Evolutionary conservation across 495 filamentous ascomycete species (phyloP).

Genomic region (Friedmanniomyces endolithicus): DNA sequence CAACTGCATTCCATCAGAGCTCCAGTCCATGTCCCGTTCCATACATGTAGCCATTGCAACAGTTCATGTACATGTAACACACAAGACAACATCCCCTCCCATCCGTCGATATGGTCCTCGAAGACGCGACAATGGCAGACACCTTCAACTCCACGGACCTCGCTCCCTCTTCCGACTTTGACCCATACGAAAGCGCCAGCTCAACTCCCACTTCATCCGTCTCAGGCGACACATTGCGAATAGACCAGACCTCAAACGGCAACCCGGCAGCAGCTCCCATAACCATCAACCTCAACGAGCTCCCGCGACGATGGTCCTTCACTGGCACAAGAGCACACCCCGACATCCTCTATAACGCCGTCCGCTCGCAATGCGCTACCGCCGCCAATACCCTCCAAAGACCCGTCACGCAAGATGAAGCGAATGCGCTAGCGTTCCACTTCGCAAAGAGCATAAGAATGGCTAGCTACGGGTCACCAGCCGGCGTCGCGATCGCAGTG

Average conservation of each 20-base stretch:
- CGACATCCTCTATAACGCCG: not conserved
- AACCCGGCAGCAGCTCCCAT: not conserved
- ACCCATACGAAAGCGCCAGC: conserved; percentile 13
- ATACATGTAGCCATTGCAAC: too few species aligned
- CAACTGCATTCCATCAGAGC: too few species aligned
- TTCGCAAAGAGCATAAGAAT: conserved; percentile 6
- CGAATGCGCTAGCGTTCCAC: conserved; percentile 19
- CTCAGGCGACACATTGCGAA: not conserved
- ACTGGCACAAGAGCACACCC: not conserved
- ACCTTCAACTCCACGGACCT: conserved; percentile 12
- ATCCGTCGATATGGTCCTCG: conserved; percentile 20
- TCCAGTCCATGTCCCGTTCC: too few species aligned
- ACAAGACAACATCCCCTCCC: too few species aligned
- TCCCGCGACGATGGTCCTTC: conserved; percentile 11
- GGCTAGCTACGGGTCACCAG: conserved; percentile 11
- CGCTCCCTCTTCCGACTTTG: conserved; percentile 16
- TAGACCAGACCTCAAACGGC: not conserved
- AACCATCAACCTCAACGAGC: conserved; percentile 5
- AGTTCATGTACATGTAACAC: too few species aligned
- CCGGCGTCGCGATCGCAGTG: conserved; percentile 8
- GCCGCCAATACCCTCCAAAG: conserved; percentile 9
- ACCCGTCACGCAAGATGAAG: conserved; percentile 19
- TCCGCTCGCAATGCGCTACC: not conserved
- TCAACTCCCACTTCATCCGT: not conserved
- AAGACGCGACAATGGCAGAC: conserved; percentile 11